These are phyloP conservation scores for Vararia minispora DNA, from an alignment of 768 basidiomycete species.

Conservation along the genomic window DNA sequence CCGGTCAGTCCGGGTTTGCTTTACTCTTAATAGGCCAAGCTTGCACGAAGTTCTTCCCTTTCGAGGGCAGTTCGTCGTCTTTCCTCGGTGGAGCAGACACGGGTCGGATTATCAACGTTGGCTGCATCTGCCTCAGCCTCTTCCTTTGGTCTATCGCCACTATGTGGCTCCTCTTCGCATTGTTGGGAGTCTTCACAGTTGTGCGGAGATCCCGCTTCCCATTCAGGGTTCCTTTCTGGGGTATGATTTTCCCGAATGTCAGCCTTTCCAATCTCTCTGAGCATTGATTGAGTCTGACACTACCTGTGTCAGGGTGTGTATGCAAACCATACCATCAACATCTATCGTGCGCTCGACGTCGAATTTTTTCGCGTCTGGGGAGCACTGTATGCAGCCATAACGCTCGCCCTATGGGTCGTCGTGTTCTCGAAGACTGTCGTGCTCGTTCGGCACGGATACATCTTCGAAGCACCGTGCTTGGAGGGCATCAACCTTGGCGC, in stretches of 20 bases:
- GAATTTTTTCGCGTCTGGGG: conserved; percentile 47
- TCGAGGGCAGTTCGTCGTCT: conserved; percentile 21
- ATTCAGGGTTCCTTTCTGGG: conserved; percentile 56
- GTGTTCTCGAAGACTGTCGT: conserved; percentile 33
- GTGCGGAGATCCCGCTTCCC: conserved; percentile 30
- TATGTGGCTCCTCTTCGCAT: conserved; percentile 49
- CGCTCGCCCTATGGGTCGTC: conserved; percentile 40
- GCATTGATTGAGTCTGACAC: background rate
- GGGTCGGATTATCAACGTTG: conserved; percentile 30
- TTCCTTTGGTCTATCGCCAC: conserved; percentile 51
- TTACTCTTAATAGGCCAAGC: conserved; percentile 44
- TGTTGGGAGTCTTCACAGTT: conserved; percentile 36
- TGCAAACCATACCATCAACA: conserved; percentile 47
- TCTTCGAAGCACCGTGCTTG: conserved; percentile 33
- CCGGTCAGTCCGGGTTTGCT: conserved; percentile 54
- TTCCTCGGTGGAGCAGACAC: conserved; percentile 25
- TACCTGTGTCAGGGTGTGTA: conserved; percentile 41
- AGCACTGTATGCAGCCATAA: conserved; percentile 37
- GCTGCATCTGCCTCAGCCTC: conserved; percentile 39
- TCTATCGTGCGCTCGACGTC: conserved; percentile 40
- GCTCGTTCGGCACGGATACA: conserved; percentile 23
- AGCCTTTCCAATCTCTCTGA: conserved; percentile 13
- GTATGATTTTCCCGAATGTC: conserved; percentile 62
- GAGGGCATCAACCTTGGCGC: conserved; percentile 24
- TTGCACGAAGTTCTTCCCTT: conserved; percentile 27